Percentiles rank a stretch among this genome's conserved stretches.
Conservation (phyloP, 441 rosid species). For the Aleurites moluccanus region DNA sequence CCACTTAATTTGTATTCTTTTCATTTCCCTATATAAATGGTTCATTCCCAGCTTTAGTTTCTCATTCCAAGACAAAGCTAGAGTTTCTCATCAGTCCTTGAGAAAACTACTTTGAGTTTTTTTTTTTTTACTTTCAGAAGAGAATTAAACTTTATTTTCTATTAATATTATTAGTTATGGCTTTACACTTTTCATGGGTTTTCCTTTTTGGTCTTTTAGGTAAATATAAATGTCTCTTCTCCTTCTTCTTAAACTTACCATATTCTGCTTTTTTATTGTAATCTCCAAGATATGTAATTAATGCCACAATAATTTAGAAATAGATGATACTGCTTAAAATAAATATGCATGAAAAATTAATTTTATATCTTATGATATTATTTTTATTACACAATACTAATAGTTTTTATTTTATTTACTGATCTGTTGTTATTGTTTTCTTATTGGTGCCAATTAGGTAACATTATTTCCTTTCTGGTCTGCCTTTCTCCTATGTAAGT, state of each 20-base stretch:
- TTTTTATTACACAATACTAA: neutral
- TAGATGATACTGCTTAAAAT: too few relatives aligned
- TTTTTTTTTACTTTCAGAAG: neutral
- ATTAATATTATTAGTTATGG: slow-evolving; percentile 34
- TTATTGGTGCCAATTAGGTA: slow-evolving; percentile 34
- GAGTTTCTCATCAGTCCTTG: neutral
- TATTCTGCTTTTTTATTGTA: neutral
- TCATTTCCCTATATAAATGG: slow-evolving; percentile 42
- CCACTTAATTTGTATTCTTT: neutral
- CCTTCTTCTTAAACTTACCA: neutral
- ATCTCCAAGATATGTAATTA: neutral
- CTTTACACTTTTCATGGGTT: slow-evolving; percentile 42
- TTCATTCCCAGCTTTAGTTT: neutral
- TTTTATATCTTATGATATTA: neutral
- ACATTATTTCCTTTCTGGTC: slow-evolving; percentile 59
- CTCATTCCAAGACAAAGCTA: too few relatives aligned
- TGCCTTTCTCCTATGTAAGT: slow-evolving; percentile 69
- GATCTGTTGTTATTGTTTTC: neutral
- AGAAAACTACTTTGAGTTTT: neutral
- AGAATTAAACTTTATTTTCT: neutral
- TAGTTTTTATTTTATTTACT: too few relatives aligned
- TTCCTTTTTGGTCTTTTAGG: slow-evolving; percentile 71
- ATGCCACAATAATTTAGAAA: too few relatives aligned
- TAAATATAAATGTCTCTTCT: slow-evolving; percentile 17
- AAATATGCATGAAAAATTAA: neutral